Conservation (phyloP, 169 alveolate genomes). For the Cryptosporidium muris region DNA sequence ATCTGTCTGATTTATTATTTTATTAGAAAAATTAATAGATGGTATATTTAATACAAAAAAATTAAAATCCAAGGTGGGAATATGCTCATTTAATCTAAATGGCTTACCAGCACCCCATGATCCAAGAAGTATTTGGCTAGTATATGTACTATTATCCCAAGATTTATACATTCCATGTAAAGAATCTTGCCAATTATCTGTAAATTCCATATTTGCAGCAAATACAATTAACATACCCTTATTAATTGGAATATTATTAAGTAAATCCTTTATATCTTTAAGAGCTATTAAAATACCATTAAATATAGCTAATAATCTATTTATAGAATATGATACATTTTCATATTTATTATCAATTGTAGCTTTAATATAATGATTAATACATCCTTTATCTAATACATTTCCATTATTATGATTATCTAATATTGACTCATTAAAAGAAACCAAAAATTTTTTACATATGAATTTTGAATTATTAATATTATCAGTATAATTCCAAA, state of each 20-base stretch:
- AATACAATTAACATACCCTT: slow-evolving; percentile 12
- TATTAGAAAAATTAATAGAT: not conserved
- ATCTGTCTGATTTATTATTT: not conserved
- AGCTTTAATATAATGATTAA: not conserved
- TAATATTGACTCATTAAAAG: not conserved
- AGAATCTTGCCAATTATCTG: slow-evolving; percentile 16
- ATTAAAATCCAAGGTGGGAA: slow-evolving; percentile 48
- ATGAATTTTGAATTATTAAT: too few species aligned
- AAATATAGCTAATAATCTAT: not conserved
- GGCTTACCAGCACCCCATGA: slow-evolving; percentile 49
- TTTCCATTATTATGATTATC: not conserved
- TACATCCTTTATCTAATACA: not conserved
- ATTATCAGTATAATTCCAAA: too few species aligned
- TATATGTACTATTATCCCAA: slow-evolving; percentile 37
- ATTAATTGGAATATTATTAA: slow-evolving; percentile 5
- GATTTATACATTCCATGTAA: not conserved
- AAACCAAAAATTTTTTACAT: not conserved
- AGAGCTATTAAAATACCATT: slow-evolving; percentile 37
- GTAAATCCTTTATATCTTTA: slow-evolving; percentile 2
- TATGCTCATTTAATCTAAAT: slow-evolving; percentile 13
- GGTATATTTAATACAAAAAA: slow-evolving; percentile 46
- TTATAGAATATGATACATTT: slow-evolving; percentile 24
- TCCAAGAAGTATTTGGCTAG: slow-evolving; percentile 21
- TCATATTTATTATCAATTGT: not conserved
- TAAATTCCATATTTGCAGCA: slow-evolving; percentile 27